Evolutionary conservation across 139 green algal species (phyloP).

Genomic region (Trebouxia sp.): DNA sequence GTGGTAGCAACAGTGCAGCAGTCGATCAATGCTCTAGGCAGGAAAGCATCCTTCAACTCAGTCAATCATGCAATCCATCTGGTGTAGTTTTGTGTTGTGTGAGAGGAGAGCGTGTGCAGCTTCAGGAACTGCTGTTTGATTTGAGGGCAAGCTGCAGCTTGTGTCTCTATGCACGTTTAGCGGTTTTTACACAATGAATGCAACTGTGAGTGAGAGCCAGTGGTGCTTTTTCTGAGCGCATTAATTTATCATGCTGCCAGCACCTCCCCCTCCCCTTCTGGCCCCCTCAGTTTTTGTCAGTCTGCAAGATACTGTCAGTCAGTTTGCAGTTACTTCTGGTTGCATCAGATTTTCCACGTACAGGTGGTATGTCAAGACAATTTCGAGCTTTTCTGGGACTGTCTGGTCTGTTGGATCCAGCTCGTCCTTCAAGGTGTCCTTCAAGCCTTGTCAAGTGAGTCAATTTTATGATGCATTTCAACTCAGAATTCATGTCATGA

Average conservation of each 20-base stretch:
- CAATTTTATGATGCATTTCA: too few species aligned
- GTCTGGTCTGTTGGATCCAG: neutral
- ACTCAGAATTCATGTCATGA: too few species aligned
- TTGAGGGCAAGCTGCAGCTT: too few species aligned
- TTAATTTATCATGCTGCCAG: conserved; percentile 21
- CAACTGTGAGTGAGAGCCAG: neutral
- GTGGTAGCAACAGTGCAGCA: conserved; percentile 14
- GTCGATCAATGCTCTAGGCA: conserved; percentile 12
- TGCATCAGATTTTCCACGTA: too few species aligned
- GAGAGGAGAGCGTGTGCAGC: too few species aligned
- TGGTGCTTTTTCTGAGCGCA: conserved; percentile 26
- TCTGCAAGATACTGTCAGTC: too few species aligned
- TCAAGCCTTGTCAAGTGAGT: neutral
- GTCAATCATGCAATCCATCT: conserved; percentile 6
- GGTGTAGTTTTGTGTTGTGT: neutral
- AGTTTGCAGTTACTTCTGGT: too few species aligned
- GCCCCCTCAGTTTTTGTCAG: neutral
- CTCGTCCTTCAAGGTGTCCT: neutral
- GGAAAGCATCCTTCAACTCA: conserved; percentile 2
- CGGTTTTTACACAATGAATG: conserved; percentile 25
- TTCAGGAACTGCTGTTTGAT: too few species aligned
- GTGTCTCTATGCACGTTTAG: too few species aligned
- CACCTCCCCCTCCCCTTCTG: neutral
- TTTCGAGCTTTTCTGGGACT: neutral
- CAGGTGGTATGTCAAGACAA: too few species aligned